phyloP scores from a whole-genome alignment of 805 yeast genomes.

The Candida tallmaniae region DNA sequence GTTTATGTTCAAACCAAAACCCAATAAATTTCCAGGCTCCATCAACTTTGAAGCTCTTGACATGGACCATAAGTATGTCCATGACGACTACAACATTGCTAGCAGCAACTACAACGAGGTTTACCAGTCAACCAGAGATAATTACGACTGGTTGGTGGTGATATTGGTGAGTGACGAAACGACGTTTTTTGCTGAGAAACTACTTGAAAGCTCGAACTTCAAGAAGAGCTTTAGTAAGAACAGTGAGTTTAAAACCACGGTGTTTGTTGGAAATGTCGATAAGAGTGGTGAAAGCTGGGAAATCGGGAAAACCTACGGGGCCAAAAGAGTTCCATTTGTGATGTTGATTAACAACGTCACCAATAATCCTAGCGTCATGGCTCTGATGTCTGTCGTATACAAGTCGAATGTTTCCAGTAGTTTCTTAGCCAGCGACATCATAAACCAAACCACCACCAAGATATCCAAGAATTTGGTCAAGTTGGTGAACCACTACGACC shows the following conservation, averaged over 20 bases:
- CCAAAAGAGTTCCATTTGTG: conserved; percentile 32
- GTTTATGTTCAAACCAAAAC: conserved; percentile 6
- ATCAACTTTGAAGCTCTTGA: conserved; percentile 26
- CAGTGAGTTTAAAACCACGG: conserved; percentile 24
- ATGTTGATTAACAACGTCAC: conserved; percentile 33
- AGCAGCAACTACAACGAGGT: conserved; percentile 17
- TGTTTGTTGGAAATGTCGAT: conserved; percentile 29
- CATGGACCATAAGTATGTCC: conserved; percentile 10
- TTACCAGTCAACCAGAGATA: conserved; percentile 23
- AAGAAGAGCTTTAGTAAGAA: conserved; percentile 20
- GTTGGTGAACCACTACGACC: conserved; percentile 26
- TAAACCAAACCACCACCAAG: conserved; percentile 18
- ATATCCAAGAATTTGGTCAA: conserved; percentile 20
- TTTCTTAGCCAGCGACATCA: conserved; percentile 7
- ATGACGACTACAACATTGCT: conserved; percentile 1
- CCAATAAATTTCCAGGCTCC: conserved; percentile 17
- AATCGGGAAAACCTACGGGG: conserved; percentile 28
- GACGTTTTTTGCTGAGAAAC: conserved; percentile 13
- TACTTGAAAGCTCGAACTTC: conserved; percentile 16
- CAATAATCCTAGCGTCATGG: conserved; percentile 29
- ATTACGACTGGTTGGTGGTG: conserved; percentile 31
- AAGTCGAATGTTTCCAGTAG: conserved; percentile 25
- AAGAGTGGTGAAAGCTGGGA: conserved; percentile 34
- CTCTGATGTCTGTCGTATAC: conserved; percentile 36
- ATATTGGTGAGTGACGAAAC: conserved; percentile 27